Base-by-base conservation (phyloP, 345 rosid species). In the Corchorus olitorius region DNA sequence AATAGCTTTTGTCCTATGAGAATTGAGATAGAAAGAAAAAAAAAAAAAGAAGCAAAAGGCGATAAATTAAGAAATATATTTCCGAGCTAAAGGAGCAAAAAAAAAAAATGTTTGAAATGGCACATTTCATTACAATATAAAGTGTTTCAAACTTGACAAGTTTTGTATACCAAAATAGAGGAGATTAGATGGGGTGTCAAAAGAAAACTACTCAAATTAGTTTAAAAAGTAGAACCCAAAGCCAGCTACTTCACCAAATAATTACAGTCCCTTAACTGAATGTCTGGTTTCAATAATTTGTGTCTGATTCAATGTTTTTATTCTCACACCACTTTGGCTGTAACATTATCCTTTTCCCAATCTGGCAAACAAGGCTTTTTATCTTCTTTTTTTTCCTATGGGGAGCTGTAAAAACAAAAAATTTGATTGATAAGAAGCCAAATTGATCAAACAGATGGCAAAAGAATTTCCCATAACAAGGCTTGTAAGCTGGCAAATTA, bases 161-260 rank as follows among this genome's bases (percentile, higher is more conserved):
- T 4, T 53, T 53, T 37, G 43, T 16, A 20, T 72, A n/a, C n/a
- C n/a, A n/a, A 45, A 73, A 8, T 14, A 59, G 56, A 73, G 53
- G 20, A 17, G 17, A 46, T 60, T 60, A 60, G 67, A 60, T 60
- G 76, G 58, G 17, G 8, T 14, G 68, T 73, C 76, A 73, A 46
- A 45, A 27, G 39, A 22, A 27, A 73, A 60, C 16, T 73, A 22
- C 76, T 59, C 56, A 22, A 46, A 73, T 1, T 8, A 43, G 66
- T 27, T 60, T 14, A 56, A 22, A 58, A 58, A 58, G 67, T 33
- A 73, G 34, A 70, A 59, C 45, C 76, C 27, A 27, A 27, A 45
- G 56, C 53, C 33, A 73, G 76, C 68, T 34, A 19, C 39, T 53
- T 35, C 15, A 46, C 45, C 20, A 50, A 70, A 53, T 70, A 34